Evolutionary conservation across 768 basidiomycete species (phyloP), one percentile per base, ranked within the genome.

Genomic region (Tylopilus balloui): DNA sequence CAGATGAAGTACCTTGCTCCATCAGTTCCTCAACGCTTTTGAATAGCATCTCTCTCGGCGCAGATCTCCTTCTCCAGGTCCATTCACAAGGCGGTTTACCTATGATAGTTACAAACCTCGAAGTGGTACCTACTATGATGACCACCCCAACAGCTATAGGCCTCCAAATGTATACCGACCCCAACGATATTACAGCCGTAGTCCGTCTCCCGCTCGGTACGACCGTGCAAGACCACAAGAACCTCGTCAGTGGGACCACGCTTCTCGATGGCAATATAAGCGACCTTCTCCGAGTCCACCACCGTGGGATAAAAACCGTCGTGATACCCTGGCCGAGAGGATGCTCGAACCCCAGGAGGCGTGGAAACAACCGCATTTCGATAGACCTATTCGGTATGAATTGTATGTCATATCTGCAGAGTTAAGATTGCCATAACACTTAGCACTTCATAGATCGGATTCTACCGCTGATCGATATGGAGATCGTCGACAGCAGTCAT

Each of bases 291-390:
- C 64, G n/a, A 65, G 66, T 50, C 65, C 72, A 50, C 58, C 54
- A 29, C 50, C 63, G 45, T 62, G 63, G 67, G 60, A 62, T 44
- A 65, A 67, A 53, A 58, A 34, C 38, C 62, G 65, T 48, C 68
- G 71, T 44, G 73, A 74, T 49, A 65, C 62, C 49, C 65, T 72
- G 40, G 69, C 73, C 12, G 70, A 77, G 51, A 73, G 83, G 54
- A 78, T 81, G 73, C 81, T 88, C 59, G 87, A 88, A 61, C 84
- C 86, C 27, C 84, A 83, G 28, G 81, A 84, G 17, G 67, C 71
- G 27, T 88, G 87, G 86, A 85, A 82, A 61, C 78, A 83, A 54
- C 66, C 69, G 9, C 79, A 80, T 56, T 58, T 58, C 42, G 78
- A 81, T 57, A 72, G 74, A 56, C 60, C 71, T 25, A 25, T 43